Conservation (phyloP, 352 stramenopile genomes). For the Phytophthora palmivora region DNA sequence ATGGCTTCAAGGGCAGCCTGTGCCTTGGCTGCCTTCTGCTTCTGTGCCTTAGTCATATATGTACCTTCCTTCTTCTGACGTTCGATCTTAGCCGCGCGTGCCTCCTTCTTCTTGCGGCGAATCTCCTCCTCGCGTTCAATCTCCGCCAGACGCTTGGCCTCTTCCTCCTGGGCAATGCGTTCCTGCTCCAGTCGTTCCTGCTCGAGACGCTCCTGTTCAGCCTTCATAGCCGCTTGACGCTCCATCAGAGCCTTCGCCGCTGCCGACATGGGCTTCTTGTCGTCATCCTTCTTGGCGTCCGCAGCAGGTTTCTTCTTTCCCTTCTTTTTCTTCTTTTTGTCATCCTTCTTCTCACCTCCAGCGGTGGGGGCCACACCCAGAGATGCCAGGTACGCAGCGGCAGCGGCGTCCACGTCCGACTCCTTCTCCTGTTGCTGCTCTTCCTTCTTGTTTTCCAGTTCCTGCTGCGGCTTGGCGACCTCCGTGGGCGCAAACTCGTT, state of each 20-base stretch:
- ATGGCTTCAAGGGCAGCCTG: slow-evolving; percentile 93
- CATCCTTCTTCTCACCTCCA: slow-evolving; percentile 68
- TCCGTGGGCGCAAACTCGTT: slow-evolving; percentile 66
- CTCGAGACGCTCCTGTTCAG: slow-evolving; percentile 79
- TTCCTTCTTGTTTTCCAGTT: slow-evolving; percentile 18
- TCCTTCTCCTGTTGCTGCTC: slow-evolving; percentile 27
- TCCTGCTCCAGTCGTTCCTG: slow-evolving; percentile 67
- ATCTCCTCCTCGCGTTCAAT: slow-evolving; percentile 63
- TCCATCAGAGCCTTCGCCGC: slow-evolving; percentile 77
- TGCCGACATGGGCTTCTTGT: slow-evolving; percentile 81
- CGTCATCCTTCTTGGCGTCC: slow-evolving; percentile 60
- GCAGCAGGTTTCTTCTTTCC: slow-evolving; percentile 77
- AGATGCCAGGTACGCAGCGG: slow-evolving; percentile 78
- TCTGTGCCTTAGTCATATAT: slow-evolving; percentile 99
- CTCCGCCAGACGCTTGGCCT: slow-evolving; percentile 58
- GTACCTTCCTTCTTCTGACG: slow-evolving; percentile 96
- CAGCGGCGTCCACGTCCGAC: slow-evolving; percentile 68
- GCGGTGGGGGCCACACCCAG: slow-evolving; percentile 68
- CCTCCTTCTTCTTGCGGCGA: slow-evolving; percentile 85
- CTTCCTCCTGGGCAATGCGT: slow-evolving; percentile 70
- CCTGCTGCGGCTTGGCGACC: slow-evolving; percentile 15
- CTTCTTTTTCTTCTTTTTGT: slow-evolving; percentile 90
- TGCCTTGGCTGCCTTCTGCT: slow-evolving; percentile 91
- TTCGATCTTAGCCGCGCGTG: slow-evolving; percentile 89
- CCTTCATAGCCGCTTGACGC: slow-evolving; percentile 73